Evolutionary conservation across 495 filamentous ascomycete genomes (phyloP).

Genomic region (Neurospora tetraspora): DNA sequence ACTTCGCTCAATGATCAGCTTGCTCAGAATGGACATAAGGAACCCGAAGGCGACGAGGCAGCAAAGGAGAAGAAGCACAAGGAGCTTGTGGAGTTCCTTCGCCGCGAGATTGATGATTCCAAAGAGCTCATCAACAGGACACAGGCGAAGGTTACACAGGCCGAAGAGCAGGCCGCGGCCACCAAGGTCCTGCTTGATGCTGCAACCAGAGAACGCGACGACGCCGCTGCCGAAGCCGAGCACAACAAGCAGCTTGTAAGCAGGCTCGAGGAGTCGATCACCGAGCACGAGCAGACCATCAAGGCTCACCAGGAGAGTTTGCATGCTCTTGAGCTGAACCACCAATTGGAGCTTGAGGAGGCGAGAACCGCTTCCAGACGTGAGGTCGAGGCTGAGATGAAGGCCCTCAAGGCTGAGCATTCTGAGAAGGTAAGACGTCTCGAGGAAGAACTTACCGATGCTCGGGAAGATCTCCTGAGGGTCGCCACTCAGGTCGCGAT

Average conservation of each 20-base stretch:
- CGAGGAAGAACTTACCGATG: slow-evolving; percentile 58
- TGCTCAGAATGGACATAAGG: slow-evolving; percentile 9
- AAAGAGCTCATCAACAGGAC: slow-evolving; percentile 58
- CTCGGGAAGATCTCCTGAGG: slow-evolving; percentile 57
- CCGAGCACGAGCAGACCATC: slow-evolving; percentile 39
- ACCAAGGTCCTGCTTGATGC: slow-evolving; percentile 49
- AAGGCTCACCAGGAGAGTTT: slow-evolving; percentile 39
- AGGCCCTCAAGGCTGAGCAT: slow-evolving; percentile 43
- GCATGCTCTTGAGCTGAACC: slow-evolving; percentile 32
- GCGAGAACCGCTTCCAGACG: slow-evolving; percentile 29
- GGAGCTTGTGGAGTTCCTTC: slow-evolving; percentile 54
- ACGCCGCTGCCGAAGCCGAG: slow-evolving; percentile 34
- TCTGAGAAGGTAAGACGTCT: slow-evolving; percentile 49
- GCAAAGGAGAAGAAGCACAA: slow-evolving; percentile 43
- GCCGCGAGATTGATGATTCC: slow-evolving; percentile 68
- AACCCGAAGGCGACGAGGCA: slow-evolving; percentile 26
- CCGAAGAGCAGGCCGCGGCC: slow-evolving; percentile 54
- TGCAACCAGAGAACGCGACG: slow-evolving; percentile 35
- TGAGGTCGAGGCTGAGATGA: slow-evolving; percentile 34
- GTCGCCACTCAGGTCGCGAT: slow-evolving; percentile 47
- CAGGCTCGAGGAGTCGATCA: slow-evolving; percentile 49
- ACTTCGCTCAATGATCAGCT: background rate
- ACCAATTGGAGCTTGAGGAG: slow-evolving; percentile 40
- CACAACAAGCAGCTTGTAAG: slow-evolving; percentile 42
- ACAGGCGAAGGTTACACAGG: slow-evolving; percentile 48